phyloP scores from a whole-genome alignment of 2,329 filamentous ascomycete species.

The Geoglossum cookeanum region DNA sequence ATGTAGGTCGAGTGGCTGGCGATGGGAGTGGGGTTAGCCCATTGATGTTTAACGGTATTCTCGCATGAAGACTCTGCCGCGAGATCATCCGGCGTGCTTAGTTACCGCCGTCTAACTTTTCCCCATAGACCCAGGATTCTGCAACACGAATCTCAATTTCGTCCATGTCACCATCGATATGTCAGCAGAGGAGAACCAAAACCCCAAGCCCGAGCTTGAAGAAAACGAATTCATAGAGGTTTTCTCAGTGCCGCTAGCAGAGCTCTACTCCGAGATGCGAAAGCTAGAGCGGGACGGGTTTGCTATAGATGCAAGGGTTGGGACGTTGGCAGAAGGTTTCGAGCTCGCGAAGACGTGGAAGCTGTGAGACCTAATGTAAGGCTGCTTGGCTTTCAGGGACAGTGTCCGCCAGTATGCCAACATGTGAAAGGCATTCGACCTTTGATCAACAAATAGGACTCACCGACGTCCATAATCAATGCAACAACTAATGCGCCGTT shows the following conservation, averaged over 20 bases:
- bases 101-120: slow-evolving; percentile 10
- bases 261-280: slow-evolving; percentile 47
- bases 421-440: neutral
- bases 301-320: slow-evolving; percentile 62
- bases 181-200: slow-evolving; percentile 46
- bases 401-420: neutral
- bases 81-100: neutral
- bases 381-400: no score
- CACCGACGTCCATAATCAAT: neutral
- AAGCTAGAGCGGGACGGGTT: slow-evolving; percentile 49
- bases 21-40: slow-evolving; percentile 13
- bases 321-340: slow-evolving; percentile 59
- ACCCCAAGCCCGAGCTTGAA: slow-evolving; percentile 50
- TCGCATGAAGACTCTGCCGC: neutral
- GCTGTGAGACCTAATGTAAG: slow-evolving; percentile 8
- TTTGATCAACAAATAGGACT: neutral
- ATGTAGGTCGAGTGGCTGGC: slow-evolving; percentile 31
- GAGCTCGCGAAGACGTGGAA: slow-evolving; percentile 42
- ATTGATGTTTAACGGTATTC: slow-evolving; percentile 14
- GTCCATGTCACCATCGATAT: slow-evolving; percentile 59
- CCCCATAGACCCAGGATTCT: slow-evolving; percentile 20
- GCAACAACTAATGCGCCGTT: neutral
- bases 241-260: slow-evolving; percentile 45
- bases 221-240: slow-evolving; percentile 71
- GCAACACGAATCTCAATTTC: slow-evolving; percentile 45